Percentiles rank a stretch among this genome's conserved stretches.
These are phyloP conservation scores for Xerocomus brunneocitrinus DNA, from an alignment of 768 basidiomycete genomes.

Conservation along the genomic window DNA sequence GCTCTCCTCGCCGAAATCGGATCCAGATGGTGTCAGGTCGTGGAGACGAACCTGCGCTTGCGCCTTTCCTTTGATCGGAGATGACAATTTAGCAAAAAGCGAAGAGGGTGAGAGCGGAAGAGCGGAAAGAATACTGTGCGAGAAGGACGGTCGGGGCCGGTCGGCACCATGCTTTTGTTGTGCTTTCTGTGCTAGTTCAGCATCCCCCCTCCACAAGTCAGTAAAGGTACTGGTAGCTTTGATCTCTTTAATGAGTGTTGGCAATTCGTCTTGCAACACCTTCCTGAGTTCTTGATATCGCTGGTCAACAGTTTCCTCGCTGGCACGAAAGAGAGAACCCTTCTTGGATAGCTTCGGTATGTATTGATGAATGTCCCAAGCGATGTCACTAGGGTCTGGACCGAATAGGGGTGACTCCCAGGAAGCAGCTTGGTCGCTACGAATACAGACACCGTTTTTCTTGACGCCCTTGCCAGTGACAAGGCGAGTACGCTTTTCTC, in stretches of 20 bases:
- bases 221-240: constrained; percentile 52
- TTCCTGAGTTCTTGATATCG: constrained; percentile 56
- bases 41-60: constrained; percentile 14
- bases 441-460: constrained; percentile 62
- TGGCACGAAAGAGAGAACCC: constrained; percentile 67
- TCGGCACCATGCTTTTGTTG: constrained; percentile 19
- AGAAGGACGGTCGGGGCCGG: constrained; percentile 41
- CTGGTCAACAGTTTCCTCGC: constrained; percentile 59
- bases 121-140: constrained; percentile 52
- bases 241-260: constrained; percentile 63
- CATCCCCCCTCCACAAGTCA: constrained; percentile 69
- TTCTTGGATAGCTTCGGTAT: constrained; percentile 69
- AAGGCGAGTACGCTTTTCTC: constrained; percentile 64
- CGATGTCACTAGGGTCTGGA: constrained; percentile 70
- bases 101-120: constrained; percentile 40
- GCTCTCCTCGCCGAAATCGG: constrained; percentile 22
- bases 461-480: constrained; percentile 71
- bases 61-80: constrained; percentile 14
- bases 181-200: constrained; percentile 51
- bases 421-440: constrained; percentile 70
- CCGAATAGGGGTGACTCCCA: constrained; percentile 84
- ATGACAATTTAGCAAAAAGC: constrained; percentile 2
- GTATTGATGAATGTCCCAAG: constrained; percentile 60
- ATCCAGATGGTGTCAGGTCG: neutral
- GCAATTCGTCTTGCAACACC: constrained; percentile 58